Conservation (phyloP, 331 rosid species). For the Malus hybrid region DNA sequence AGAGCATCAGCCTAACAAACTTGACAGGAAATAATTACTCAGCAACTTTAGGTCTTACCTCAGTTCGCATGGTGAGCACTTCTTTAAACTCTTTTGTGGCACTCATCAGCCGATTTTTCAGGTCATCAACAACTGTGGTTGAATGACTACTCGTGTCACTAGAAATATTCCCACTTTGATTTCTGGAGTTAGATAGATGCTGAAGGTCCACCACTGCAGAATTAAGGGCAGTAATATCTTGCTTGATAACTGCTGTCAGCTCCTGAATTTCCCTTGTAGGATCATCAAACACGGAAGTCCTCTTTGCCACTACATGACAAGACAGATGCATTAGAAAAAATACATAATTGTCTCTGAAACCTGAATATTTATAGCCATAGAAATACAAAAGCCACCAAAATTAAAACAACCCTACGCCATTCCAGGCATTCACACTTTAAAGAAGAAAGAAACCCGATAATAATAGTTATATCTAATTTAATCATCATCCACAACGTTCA, state of each 20-base stretch:
- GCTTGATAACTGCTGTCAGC: slow-evolving; percentile 78
- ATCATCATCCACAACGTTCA: not conserved
- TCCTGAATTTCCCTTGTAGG: slow-evolving; percentile 89
- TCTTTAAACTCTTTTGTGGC: slow-evolving; percentile 92
- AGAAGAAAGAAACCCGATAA: not conserved
- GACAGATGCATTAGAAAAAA: not conserved
- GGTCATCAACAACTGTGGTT: slow-evolving; percentile 84
- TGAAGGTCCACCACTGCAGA: slow-evolving; percentile 93
- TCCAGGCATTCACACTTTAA: not conserved
- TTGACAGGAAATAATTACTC: not conserved
- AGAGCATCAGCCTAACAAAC: not conserved
- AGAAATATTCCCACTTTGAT: slow-evolving; percentile 57
- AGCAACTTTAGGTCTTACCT: slow-evolving; percentile 34
- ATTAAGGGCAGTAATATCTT: slow-evolving; percentile 87
- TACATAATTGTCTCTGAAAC: not conserved
- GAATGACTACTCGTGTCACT: slow-evolving; percentile 84
- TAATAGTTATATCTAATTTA: not conserved
- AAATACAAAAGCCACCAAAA: not conserved
- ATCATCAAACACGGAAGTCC: slow-evolving; percentile 84
- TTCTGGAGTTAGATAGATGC: slow-evolving; percentile 52
- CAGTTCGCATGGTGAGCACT: slow-evolving; percentile 90
- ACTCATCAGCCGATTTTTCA: slow-evolving; percentile 83
- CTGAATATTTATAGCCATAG: not conserved
- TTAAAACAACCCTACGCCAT: not conserved
- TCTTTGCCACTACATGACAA: slow-evolving; percentile 73